Evolutionary conservation across 805 yeast species (phyloP), one percentile per base, ranked within the genome.

Genomic region (Sugiyamaella americana): DNA sequence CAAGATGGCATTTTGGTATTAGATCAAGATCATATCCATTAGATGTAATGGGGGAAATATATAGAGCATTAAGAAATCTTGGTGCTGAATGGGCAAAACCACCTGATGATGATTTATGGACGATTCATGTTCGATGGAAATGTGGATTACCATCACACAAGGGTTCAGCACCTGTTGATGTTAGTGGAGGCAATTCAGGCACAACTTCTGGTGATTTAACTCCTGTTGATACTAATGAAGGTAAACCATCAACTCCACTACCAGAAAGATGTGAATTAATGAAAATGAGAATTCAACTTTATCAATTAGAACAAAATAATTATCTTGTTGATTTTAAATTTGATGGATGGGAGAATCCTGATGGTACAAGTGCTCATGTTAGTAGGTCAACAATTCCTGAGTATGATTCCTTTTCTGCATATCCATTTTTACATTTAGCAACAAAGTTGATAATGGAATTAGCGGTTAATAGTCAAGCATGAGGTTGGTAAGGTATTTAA

Each of bases 21-120:
- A 75, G 98, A 62, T 87, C 96, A 5, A 75, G 97, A 58, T 87
- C 96, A 1, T 93, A 93, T 62, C 98, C 98, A 29, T 72, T 93
- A 57, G 98, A 93, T 65, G 98, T 93, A 2, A 93, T 93, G 98
- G 96, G 97, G 22, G 98, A 93, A 63, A 89, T 93, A 38, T 93
- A 93, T 67, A 75, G 96, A 40, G 98, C 98, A 1, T 72, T 93
- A 61, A 86, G 86, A 66, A 87, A 86, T 58, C 70, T 93, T 46
- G 97, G 96, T 1, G 98, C 98, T 0, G 97, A 93, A 65, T 93
- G 98, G 98, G 86, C 93, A 6, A 82, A 83, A 57, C 97, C 98
- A 4, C 78, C 89, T 0, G 96, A 89, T 57, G 96, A 89, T 59
- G 96, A 89, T 58, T 70, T 88, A 43, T 91, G 98, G 98, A 91